Conservation (phyloP, 495 filamentous ascomycete species). For the Saxispiralis lemnorum region DNA sequence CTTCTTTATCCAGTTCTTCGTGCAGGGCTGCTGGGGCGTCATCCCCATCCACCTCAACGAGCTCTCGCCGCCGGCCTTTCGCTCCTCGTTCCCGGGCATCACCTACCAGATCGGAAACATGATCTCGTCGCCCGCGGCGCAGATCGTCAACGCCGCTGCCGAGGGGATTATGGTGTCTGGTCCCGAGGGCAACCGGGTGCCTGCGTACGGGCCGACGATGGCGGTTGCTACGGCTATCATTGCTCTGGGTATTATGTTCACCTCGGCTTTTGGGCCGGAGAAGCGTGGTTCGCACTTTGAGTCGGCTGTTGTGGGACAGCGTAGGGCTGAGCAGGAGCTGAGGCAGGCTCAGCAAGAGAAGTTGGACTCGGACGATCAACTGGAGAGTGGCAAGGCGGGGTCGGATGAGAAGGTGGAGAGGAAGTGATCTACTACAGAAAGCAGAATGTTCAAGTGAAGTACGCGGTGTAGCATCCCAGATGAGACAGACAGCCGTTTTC, state of each 20-base stretch:
- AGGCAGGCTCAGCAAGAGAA: no score
- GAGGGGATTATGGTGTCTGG: constrained; percentile 31
- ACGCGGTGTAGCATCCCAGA: no score
- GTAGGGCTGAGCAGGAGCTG: neutral
- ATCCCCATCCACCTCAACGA: constrained; percentile 68
- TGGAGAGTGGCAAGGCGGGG: neutral
- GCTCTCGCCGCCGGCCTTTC: constrained; percentile 53
- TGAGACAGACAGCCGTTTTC: no score
- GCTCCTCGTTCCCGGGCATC: constrained; percentile 46
- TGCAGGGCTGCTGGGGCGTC: constrained; percentile 63
- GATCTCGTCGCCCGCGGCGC: constrained; percentile 52
- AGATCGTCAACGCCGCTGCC: constrained; percentile 52
- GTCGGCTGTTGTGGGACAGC: constrained; percentile 7
- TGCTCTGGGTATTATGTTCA: constrained; percentile 42
- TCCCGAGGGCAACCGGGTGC: constrained; percentile 31
- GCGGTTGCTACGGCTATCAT: constrained; percentile 55
- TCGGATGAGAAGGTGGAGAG: no score
- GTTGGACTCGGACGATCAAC: neutral
- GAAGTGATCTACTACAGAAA: no score
- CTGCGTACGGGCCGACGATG: constrained; percentile 54
- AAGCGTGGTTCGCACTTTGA: constrained; percentile 52
- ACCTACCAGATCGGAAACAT: constrained; percentile 65
- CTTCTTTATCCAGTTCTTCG: constrained; percentile 65
- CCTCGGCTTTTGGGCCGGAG: constrained; percentile 44
- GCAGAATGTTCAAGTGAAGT: no score